Evolutionary conservation across 179 eudicot genomes (phyloP), one percentile per base, ranked within the genome.

Genomic region (Silene coronaria): DNA sequence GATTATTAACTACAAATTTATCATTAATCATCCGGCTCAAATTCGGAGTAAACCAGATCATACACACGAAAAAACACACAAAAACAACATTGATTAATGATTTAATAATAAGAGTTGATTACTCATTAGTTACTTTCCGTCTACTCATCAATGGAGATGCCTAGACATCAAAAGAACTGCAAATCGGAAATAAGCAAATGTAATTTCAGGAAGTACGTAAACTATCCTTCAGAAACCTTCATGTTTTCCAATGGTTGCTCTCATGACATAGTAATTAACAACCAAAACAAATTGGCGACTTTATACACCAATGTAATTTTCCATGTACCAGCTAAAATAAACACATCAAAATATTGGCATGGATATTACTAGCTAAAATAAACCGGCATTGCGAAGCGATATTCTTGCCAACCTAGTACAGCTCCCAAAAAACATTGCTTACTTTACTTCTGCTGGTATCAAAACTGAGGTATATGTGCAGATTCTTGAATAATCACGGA

Each of bases 401-500:
- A n/a, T 19, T 34, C 13, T 72, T 6, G 75, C 66, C 75, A 72
- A n/a, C 46, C 64, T 70, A 70, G 5, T 53, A 30, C 48, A 27
- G 55, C n/a, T 27, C 26, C 11, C 62, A 53, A 26, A 26, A 23
- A 10, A 5, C 75, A 53, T 46, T 74, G 46, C 70, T 55, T 46
- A 51, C 62, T 38, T 65, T 60, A 75, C 64, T 70, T 77, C 30
- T 23, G 7, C 75, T 55, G 51, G 23, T 51, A 27, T 53, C 60
- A 46, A 69, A 69, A 69, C 32, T 21, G 57, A 28, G 32, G 16
- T 6, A 23, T 81, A 81, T 81, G 79, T 81, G 81, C 84, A 78
- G 69, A 70, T 67, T 38, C 21, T 19, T 32, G 67, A 19, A 46
- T 23, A 22, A 68, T 32, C 19, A 23, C 21, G 28, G 30, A 66